phyloP scores from a whole-genome alignment of 108 stramenopile genomes.

The Fragilariopsis cylindrus region DNA sequence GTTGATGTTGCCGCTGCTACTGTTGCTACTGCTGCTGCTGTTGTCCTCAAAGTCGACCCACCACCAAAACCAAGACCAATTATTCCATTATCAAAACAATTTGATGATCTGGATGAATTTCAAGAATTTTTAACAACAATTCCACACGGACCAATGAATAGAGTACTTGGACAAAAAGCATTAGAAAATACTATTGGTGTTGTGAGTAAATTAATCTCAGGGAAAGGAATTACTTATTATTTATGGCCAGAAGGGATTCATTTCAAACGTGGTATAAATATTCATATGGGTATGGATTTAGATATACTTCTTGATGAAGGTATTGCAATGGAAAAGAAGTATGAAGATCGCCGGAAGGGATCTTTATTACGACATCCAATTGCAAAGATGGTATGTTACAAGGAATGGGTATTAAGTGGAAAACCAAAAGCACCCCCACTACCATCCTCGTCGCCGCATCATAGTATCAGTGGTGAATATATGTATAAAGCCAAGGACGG shows the following conservation, averaged over 20 bases:
- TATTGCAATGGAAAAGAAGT: neutral
- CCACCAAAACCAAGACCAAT: neutral
- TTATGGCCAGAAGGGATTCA: constrained; percentile 6
- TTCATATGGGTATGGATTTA: neutral
- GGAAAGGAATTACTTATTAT: constrained; percentile 7
- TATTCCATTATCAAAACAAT: neutral
- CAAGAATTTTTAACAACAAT: neutral
- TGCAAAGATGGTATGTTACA: neutral
- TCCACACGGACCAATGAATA: neutral
- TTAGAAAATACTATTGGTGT: neutral
- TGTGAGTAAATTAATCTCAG: neutral
- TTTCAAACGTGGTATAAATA: neutral
- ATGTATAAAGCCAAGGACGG: neutral
- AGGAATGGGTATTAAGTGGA: neutral
- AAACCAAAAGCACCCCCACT: neutral
- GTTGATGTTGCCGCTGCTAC: neutral
- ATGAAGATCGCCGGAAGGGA: constrained; percentile 1
- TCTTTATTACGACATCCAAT: constrained; percentile 2
- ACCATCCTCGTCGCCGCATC: neutral
- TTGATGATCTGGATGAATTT: neutral
- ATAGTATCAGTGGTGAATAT: neutral
- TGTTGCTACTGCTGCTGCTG: neutral
- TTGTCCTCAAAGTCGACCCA: neutral
- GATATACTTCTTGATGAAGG: neutral
- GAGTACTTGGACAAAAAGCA: neutral